These are phyloP conservation scores for Nakazawaea wickerhamii DNA, from an alignment of 805 yeast genomes.

Conservation along the genomic window DNA sequence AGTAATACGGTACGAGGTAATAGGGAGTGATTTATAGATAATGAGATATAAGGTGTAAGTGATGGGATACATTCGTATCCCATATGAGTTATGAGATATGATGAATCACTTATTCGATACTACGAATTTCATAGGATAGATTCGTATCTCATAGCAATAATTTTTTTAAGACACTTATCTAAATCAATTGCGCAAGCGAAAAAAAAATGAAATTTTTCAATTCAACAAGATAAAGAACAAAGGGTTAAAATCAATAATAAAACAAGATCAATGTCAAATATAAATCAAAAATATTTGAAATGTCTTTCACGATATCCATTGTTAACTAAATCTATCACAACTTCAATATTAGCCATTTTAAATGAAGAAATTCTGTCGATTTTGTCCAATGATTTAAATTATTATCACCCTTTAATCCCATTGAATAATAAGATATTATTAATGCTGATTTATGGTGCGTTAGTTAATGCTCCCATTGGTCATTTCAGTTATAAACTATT, in stretches of 20 bases:
- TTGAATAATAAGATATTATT: conserved; percentile 41
- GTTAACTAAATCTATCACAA: conserved; percentile 52
- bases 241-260: not conserved
- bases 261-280: not conserved
- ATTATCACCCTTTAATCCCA: conserved; percentile 10
- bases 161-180: too few relatives aligned
- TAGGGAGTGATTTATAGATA: too few relatives aligned
- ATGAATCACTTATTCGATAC: too few relatives aligned
- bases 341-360: conserved; percentile 47
- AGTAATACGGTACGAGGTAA: too few relatives aligned
- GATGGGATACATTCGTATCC: too few relatives aligned
- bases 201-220: too few relatives aligned
- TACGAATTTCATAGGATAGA: too few relatives aligned
- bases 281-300: conserved; percentile 27
- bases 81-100: too few relatives aligned
- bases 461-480: conserved; percentile 51
- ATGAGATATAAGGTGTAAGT: too few relatives aligned
- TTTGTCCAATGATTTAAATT: conserved; percentile 39
- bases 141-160: too few relatives aligned
- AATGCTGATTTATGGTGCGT: conserved; percentile 52
- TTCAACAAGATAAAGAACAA: not conserved
- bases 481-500: conserved; percentile 48
- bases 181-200: too few relatives aligned
- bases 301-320: conserved; percentile 45
- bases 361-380: conserved; percentile 54